These are phyloP conservation scores for Alectoria sarmentosa DNA, from an alignment of 495 filamentous ascomycete species.

Conservation along the genomic window DNA sequence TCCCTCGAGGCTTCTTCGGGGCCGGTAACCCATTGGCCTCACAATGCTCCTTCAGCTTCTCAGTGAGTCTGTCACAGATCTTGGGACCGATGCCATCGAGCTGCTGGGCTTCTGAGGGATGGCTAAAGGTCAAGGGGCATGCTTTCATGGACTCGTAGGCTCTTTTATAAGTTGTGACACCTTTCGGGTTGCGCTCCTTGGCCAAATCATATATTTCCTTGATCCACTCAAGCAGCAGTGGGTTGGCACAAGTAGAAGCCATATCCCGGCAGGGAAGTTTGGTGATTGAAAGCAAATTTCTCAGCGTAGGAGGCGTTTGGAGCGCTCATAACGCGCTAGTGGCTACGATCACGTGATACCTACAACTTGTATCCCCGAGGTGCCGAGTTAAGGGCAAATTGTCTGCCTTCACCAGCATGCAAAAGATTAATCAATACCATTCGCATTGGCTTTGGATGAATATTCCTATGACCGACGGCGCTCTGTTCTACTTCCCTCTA, in stretches of 20 bases:
- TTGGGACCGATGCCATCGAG: slow-evolving; percentile 67
- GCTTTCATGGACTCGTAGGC: slow-evolving; percentile 76
- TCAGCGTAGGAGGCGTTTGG: not conserved
- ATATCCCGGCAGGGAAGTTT: not conserved
- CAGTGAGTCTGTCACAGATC: slow-evolving; percentile 61
- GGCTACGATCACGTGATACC: not conserved
- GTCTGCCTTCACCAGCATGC: not conserved
- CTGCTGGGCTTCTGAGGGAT: slow-evolving; percentile 67
- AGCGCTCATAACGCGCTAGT: not conserved
- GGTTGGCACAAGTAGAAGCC: slow-evolving; percentile 52
- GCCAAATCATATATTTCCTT: slow-evolving; percentile 76
- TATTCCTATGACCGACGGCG: not conserved
- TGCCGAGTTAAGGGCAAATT: too few species aligned
- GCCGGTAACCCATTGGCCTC: slow-evolving; percentile 61
- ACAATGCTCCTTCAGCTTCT: slow-evolving; percentile 61
- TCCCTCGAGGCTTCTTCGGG: slow-evolving; percentile 41
- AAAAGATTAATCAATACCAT: not conserved
- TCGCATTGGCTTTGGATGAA: not conserved
- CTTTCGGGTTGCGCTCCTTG: slow-evolving; percentile 62
- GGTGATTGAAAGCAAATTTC: not conserved
- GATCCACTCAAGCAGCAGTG: slow-evolving; percentile 67
- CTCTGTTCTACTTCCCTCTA: not conserved
- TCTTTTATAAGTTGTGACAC: slow-evolving; percentile 65
- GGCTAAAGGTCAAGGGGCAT: slow-evolving; percentile 65
- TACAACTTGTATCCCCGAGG: not conserved